A percentile compares a stretch with the other conserved stretches of the same genome.
Conservation (phyloP, 2,329 filamentous ascomycete species). For the Alternaria dauci region DNA sequence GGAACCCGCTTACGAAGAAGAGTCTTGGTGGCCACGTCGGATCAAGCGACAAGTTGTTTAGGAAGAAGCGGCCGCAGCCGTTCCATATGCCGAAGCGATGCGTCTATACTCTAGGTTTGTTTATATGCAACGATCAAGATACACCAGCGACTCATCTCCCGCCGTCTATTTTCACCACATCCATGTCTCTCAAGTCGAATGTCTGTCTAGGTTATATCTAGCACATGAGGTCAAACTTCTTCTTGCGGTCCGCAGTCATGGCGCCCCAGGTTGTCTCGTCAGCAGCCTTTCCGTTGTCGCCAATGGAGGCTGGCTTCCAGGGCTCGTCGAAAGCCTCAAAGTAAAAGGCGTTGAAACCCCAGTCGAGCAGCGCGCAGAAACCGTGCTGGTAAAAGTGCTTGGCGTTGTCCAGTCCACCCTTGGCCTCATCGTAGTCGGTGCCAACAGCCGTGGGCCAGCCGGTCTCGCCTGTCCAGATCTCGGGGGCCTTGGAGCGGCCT, state of each 20-base stretch:
- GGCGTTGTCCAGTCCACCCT: conserved; percentile 67
- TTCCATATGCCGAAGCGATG: not conserved
- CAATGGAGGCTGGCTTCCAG: conserved; percentile 71
- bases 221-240: conserved; percentile 65
- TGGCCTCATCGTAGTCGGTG: conserved; percentile 67
- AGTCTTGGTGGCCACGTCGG: not conserved
- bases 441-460: conserved; percentile 57
- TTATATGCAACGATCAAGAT: not conserved
- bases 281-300: conserved; percentile 67
- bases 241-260: conserved; percentile 66
- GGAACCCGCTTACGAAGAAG: not conserved
- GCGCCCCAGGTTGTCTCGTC: conserved; percentile 76
- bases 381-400: conserved; percentile 67
- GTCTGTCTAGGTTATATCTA: conserved; percentile 27
- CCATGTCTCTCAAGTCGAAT: not conserved
- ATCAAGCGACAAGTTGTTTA: not conserved
- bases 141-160: not conserved
- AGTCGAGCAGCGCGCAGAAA: conserved; percentile 70
- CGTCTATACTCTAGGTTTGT: conserved; percentile 2
- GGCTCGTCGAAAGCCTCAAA: conserved; percentile 79
- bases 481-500: conserved; percentile 60
- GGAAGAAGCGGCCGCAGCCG: not conserved
- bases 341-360: conserved; percentile 74
- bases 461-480: conserved; percentile 61
- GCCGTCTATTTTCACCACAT: not conserved